Percentiles rank a stretch among this genome's conserved stretches.
phyloP scores from a whole-genome alignment of 805 yeast genomes.

The Metschnikowia proteae region DNA sequence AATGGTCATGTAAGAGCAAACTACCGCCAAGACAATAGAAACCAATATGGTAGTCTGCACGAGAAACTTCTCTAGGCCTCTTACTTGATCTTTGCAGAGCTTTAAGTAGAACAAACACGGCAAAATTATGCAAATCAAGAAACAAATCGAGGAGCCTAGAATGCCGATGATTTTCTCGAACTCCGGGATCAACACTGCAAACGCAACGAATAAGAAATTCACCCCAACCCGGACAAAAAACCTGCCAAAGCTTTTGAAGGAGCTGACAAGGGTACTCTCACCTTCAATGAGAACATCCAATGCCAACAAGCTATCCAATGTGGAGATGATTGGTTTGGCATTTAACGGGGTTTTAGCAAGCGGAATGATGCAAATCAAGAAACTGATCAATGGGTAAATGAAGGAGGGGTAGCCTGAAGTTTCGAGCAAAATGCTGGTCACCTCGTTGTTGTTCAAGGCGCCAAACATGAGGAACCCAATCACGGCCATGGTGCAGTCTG shows the following conservation, averaged over 20 bases:
- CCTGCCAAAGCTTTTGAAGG: constrained; percentile 10
- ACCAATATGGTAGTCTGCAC: constrained; percentile 10
- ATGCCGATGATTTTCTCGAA: constrained; percentile 81
- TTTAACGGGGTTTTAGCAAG: constrained; percentile 80
- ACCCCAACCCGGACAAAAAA: constrained; percentile 37
- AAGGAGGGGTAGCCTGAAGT: constrained; percentile 47
- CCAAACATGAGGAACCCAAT: constrained; percentile 66
- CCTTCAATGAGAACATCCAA: constrained; percentile 20
- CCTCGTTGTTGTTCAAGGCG: constrained; percentile 44
- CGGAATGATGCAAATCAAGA: constrained; percentile 76
- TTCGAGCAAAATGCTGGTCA: constrained; percentile 46
- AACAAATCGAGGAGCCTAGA: constrained; percentile 77
- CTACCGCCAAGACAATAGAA: constrained; percentile 16
- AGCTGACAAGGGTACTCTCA: constrained; percentile 6
- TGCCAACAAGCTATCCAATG: constrained; percentile 54
- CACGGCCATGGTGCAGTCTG: constrained; percentile 62
- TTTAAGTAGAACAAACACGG: constrained; percentile 66
- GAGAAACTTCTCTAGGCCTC: constrained; percentile 14
- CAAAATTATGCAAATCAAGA: constrained; percentile 71
- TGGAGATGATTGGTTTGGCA: constrained; percentile 76
- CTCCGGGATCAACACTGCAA: constrained; percentile 67
- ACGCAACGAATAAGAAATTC: constrained; percentile 52
- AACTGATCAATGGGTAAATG: constrained; percentile 51
- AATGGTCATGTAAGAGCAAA: constrained; percentile 20
- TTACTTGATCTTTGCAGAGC: constrained; percentile 19